phyloP scores from a whole-genome alignment of 2,329 filamentous ascomycete genomes.

The Bipolaris sorokiniana region DNA sequence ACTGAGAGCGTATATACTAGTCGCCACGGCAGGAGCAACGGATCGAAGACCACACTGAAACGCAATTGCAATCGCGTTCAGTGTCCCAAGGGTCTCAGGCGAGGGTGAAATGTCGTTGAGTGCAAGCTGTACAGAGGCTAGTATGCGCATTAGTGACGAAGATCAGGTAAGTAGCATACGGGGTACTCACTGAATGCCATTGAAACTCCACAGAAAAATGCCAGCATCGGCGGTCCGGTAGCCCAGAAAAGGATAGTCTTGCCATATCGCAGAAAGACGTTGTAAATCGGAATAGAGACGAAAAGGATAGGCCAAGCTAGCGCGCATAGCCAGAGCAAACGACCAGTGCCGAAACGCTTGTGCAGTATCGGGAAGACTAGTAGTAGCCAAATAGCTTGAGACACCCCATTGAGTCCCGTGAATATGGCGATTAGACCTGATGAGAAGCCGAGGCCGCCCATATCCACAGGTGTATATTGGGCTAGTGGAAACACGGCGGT shows the following conservation, averaged over 20 bases:
- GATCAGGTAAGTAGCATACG: not conserved
- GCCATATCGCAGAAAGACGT: slow-evolving; percentile 60
- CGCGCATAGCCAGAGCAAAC: slow-evolving; percentile 65
- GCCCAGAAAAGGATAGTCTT: slow-evolving; percentile 64
- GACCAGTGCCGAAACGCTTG: slow-evolving; percentile 68
- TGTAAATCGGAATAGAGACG: slow-evolving; percentile 59
- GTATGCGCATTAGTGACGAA: slow-evolving; percentile 5
- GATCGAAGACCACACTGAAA: slow-evolving; percentile 66
- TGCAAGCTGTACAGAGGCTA: slow-evolving; percentile 70
- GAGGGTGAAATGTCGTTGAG: slow-evolving; percentile 76
- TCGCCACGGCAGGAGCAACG: slow-evolving; percentile 69
- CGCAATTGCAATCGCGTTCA: slow-evolving; percentile 74
- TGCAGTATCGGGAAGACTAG: slow-evolving; percentile 73
- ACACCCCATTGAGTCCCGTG: slow-evolving; percentile 67
- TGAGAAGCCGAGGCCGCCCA: slow-evolving; percentile 71
- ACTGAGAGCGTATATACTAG: slow-evolving; percentile 71
- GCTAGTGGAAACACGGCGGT: slow-evolving; percentile 74
- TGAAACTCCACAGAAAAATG: slow-evolving; percentile 7
- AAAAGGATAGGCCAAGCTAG: slow-evolving; percentile 70
- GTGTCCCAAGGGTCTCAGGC: slow-evolving; percentile 67
- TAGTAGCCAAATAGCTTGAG: slow-evolving; percentile 75
- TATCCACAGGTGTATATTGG: slow-evolving; percentile 65
- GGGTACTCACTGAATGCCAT: slow-evolving; percentile 55
- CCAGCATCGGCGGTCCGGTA: slow-evolving; percentile 37
- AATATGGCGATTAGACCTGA: slow-evolving; percentile 69